Base-by-base conservation (phyloP, 1,284 basidiomycete species). In the Porogramme epimiltina region DNA sequence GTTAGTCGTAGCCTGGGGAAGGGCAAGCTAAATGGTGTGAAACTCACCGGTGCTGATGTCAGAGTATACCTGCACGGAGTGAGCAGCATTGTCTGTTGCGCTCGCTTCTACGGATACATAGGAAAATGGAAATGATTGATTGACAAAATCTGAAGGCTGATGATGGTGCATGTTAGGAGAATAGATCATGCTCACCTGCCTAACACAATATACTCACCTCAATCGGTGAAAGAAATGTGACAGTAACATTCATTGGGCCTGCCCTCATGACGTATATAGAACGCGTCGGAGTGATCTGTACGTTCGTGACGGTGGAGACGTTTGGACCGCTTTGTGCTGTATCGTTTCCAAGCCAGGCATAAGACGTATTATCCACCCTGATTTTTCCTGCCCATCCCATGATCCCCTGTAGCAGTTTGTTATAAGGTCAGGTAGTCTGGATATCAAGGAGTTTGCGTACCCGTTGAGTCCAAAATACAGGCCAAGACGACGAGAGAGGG, bases 301-400 rank as follows among this genome's bases (percentile, higher is more conserved):
- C 34, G 16, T 37, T 37, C 13, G 34, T 37, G 34, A 37, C 34
- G 16, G n/a, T 37, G 34, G 34, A 37, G 13, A 16, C 13, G 16
- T 47, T 47, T 4, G 45, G 31, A 3, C 8, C 8, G 15, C 18
- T 16, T 11, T 24, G 33, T 28, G n/a, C 33, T 47, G 11, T 38
- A 13, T 51, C 45, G 2, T 11, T 15, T 3, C 62, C 62, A 20
- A 61, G 36, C 62, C 62, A 64, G 37, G 25, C 24, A 45, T 58
- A 65, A 0, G 54, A 52, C 13, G 25, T 36, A 3, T 54, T 49
- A 51, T 65, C 62, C 16, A 65, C 56, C 36, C 60, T 55, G 33
- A 63, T 49, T n/a, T 49, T 53, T 26, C 63, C 63, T 3, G 52
- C 46, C 62, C 60, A 58, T 2, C 53, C 63, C 23, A 52, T 46